Conservation (phyloP, 768 basidiomycete species). For the Russula sp. region DNA sequence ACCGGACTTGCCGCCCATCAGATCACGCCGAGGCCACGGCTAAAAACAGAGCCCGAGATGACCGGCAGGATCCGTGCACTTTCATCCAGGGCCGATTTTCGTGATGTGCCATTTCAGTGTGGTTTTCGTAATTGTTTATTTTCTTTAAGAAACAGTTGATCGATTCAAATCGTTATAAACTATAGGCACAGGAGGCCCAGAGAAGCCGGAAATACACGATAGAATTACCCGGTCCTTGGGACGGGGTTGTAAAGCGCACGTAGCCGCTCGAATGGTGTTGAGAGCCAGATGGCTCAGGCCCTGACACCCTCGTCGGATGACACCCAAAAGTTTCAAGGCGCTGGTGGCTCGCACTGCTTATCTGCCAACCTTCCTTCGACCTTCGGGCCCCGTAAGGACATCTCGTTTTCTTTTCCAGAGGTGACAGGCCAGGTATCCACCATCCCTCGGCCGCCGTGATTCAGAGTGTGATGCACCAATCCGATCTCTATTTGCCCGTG, state of each 20-base stretch:
- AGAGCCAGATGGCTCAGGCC: constrained; percentile 11
- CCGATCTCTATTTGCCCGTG: constrained; percentile 8
- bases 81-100: background rate
- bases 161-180: background rate
- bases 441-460: constrained; percentile 23
- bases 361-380: constrained; percentile 9
- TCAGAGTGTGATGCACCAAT: constrained; percentile 17
- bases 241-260: background rate
- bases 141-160: no score
- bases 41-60: no score
- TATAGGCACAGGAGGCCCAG: background rate
- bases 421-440: background rate
- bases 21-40: no score
- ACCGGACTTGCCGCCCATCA: background rate
- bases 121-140: background rate
- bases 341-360: constrained; percentile 11
- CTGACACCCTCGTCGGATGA: constrained; percentile 11
- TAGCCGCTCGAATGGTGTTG: background rate
- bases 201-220: background rate
- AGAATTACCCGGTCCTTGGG: background rate
- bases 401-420: constrained; percentile 12
- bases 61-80: background rate
- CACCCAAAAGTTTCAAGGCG: constrained; percentile 11
- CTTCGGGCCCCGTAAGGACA: constrained; percentile 22
- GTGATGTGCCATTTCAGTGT: background rate